Conservation (phyloP, 116 monocot species). For the Phalaenopsis hybrid region DNA sequence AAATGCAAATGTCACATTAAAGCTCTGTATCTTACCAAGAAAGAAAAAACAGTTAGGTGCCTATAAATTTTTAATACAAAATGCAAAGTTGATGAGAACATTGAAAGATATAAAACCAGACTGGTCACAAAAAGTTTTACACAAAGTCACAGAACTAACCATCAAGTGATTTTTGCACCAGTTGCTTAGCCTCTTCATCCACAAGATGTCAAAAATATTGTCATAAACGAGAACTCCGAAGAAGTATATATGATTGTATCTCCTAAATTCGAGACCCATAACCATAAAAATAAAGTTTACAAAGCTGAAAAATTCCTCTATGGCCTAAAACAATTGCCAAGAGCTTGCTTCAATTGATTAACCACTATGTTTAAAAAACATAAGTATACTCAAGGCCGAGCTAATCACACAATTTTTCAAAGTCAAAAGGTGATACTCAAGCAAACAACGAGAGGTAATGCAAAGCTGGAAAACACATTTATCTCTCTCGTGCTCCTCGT, state of each 20-base stretch:
- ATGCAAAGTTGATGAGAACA: not conserved
- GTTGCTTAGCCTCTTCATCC: not conserved
- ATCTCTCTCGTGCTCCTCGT: no score
- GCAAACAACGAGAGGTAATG: no score
- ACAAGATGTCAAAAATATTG: not conserved
- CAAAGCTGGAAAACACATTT: no score
- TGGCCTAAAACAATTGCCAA: no score
- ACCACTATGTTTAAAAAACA: no score
- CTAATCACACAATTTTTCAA: no score
- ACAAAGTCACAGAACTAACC: not conserved
- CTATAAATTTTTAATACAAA: not conserved
- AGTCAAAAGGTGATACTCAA: no score
- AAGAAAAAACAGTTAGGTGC: not conserved
- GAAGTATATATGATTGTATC: not conserved
- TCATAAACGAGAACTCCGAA: not conserved
- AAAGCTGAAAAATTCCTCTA: no score
- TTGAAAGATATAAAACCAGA: not conserved
- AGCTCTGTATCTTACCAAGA: not conserved
- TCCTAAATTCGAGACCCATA: not conserved
- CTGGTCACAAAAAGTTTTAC: not conserved
- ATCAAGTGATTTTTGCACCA: not conserved
- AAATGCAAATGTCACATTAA: no score
- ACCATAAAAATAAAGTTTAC: no score
- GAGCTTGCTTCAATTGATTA: no score
- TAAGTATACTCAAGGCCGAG: no score